These are phyloP conservation scores for Linnemannia exigua DNA, from an alignment of 192 early-diverging fungal species.

Conservation along the genomic window DNA sequence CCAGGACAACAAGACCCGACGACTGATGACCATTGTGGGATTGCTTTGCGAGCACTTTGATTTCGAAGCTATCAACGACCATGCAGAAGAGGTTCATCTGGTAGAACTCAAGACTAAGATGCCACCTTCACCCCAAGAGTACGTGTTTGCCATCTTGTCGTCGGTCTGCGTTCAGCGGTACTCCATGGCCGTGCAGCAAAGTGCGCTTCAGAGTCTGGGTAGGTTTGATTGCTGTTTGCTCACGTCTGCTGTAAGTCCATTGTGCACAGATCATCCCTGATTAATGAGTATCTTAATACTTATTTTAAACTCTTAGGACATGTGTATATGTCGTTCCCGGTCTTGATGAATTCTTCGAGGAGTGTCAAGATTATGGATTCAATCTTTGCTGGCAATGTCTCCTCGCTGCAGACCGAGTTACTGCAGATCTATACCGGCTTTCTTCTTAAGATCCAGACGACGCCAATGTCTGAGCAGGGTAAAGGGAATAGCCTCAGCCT, in stretches of 20 bases:
- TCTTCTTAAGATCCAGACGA: slow-evolving; percentile 32
- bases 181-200: slow-evolving; percentile 61
- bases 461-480: background rate
- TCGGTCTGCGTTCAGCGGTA: slow-evolving; percentile 15
- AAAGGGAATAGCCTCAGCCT: slow-evolving; percentile 15
- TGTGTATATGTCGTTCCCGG: slow-evolving; percentile 79
- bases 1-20: slow-evolving; percentile 61
- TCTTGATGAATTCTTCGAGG: slow-evolving; percentile 67
- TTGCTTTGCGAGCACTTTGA: slow-evolving; percentile 83
- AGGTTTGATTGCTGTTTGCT: slow-evolving; percentile 1
- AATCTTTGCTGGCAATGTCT: slow-evolving; percentile 63
- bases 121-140: slow-evolving; percentile 19
- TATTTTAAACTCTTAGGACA: slow-evolving; percentile 62
- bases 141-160: slow-evolving; percentile 22
- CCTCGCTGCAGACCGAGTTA: slow-evolving; percentile 22
- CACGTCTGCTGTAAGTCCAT: too few species aligned
- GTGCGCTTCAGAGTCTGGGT: slow-evolving; percentile 72
- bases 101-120: slow-evolving; percentile 38
- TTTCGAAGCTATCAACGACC: slow-evolving; percentile 66
- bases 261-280: background rate
- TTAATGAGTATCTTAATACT: background rate
- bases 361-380: slow-evolving; percentile 77
- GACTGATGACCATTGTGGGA: slow-evolving; percentile 82
- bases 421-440: slow-evolving; percentile 30
- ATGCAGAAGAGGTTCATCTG: slow-evolving; percentile 37